These are phyloP conservation scores for Penicillium flavigenum DNA, from an alignment of 495 filamentous ascomycete genomes.

Conservation along the genomic window DNA sequence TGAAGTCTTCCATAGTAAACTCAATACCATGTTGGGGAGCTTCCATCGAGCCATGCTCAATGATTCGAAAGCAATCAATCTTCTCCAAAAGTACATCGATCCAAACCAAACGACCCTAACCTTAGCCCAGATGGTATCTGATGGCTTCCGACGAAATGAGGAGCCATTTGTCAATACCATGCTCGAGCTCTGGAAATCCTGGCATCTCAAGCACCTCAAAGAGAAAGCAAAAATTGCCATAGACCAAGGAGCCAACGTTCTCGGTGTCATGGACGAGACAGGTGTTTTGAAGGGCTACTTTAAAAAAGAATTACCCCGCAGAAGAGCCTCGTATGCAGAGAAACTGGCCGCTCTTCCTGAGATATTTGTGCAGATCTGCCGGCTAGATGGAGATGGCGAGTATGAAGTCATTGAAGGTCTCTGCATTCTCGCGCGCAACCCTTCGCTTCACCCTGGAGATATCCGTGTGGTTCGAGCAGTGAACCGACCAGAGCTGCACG, in stretches of 20 bases:
- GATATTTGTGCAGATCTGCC: slow-evolving; percentile 80
- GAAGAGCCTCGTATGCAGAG: slow-evolving; percentile 32
- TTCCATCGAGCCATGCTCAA: slow-evolving; percentile 69
- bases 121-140: slow-evolving; percentile 69
- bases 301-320: slow-evolving; percentile 25
- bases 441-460: slow-evolving; percentile 92
- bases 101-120: slow-evolving; percentile 75
- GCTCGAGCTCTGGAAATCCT: slow-evolving; percentile 72
- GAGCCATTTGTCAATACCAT: slow-evolving; percentile 84
- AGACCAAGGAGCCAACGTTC: slow-evolving; percentile 77
- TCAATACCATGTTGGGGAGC: slow-evolving; percentile 59
- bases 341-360: slow-evolving; percentile 62
- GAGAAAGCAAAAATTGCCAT: slow-evolving; percentile 89
- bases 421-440: slow-evolving; percentile 87
- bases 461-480: slow-evolving; percentile 86
- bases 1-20: slow-evolving; percentile 63
- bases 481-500: slow-evolving; percentile 65
- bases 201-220: slow-evolving; percentile 82
- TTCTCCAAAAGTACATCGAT: slow-evolving; percentile 77
- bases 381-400: slow-evolving; percentile 46
- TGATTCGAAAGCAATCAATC: slow-evolving; percentile 56
- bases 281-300: slow-evolving; percentile 69
- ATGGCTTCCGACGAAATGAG: slow-evolving; percentile 71
- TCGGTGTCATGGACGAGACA: slow-evolving; percentile 90
- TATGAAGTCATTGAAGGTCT: slow-evolving; percentile 71